Evolutionary conservation across 2,329 filamentous ascomycete species (phyloP), one percentile per base, ranked within the genome.

Genomic region (Nothophoma quercina): DNA sequence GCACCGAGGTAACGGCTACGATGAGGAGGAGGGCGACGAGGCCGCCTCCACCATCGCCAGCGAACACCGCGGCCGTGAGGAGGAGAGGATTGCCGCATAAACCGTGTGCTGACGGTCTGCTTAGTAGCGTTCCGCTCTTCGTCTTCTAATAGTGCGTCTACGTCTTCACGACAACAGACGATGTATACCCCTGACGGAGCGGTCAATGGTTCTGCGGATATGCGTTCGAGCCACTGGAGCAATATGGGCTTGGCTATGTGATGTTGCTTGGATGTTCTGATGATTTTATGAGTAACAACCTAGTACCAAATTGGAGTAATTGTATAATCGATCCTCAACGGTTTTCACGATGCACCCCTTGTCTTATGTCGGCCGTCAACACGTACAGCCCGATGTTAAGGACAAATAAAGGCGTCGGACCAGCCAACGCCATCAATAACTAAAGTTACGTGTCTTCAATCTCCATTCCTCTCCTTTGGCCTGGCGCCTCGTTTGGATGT

Each of bases 1-100:
- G 72, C 88, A 90, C 68, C 81, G 84, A 65, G 81, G 80, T 21
- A 81, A 85, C 49, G 82, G 84, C 51, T 83, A 85, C 23, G 85
- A 87, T 12, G 87, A 89, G 2, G 86, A 88, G 15, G 85, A 87
- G 8, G 85, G 87, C 16, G 83, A 84, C 12, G 85, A 87, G 12
- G 81, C 65, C 12, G 67, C 63, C 13, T 75, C 72, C 33, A 75
- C 71, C 30, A 67, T 75, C 43, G 68, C 67, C 41, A 76, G 72
- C 56, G 75, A 78, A 59, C 68, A 71, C 42, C 74, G 79, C 39
- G 79, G 79, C 19, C 76, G 79, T 12, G 79, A 81, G 60, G 79
- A 80, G 55, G 77, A 79, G 70, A 73, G 77, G 38, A 58, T 74
- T 52, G 70, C 63, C 59, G 69, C 67, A 55, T 73, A 67, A 53